phyloP scores from a whole-genome alignment of 2,329 filamentous ascomycete species.

The Penicillium sumatraense region DNA sequence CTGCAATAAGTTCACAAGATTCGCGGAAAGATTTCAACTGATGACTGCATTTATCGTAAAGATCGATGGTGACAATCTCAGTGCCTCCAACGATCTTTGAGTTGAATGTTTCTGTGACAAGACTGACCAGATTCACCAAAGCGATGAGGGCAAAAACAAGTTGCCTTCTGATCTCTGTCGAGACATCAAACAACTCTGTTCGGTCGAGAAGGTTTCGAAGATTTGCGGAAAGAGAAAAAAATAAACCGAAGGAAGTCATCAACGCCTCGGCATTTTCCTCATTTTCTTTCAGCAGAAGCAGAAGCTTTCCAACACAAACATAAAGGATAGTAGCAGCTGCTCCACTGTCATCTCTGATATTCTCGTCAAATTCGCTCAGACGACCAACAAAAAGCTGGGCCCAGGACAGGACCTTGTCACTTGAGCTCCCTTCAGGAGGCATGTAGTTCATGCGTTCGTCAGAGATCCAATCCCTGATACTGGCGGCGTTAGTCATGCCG shows the following conservation, averaged over 20 bases:
- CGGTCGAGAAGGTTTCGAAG: slow-evolving; percentile 51
- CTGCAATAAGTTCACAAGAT: slow-evolving; percentile 40
- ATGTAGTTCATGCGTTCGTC: slow-evolving; percentile 44
- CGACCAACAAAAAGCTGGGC: slow-evolving; percentile 46
- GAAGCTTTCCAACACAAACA: slow-evolving; percentile 15
- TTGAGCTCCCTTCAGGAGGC: slow-evolving; percentile 46
- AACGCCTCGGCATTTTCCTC: slow-evolving; percentile 42
- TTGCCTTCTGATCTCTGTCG: slow-evolving; percentile 54
- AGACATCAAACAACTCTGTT: slow-evolving; percentile 51
- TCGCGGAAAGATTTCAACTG: slow-evolving; percentile 43
- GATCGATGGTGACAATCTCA: slow-evolving; percentile 34
- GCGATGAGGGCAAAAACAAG: slow-evolving; percentile 45
- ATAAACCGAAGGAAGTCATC: slow-evolving; percentile 57
- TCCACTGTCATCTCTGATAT: slow-evolving; percentile 48
- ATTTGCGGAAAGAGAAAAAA: slow-evolving; percentile 56
- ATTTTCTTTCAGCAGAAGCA: too few species aligned
- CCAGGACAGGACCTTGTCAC: slow-evolving; percentile 48
- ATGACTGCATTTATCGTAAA: slow-evolving; percentile 43
- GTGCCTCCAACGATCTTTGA: slow-evolving; percentile 31
- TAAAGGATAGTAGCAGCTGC: slow-evolving; percentile 53
- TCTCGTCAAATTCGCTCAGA: slow-evolving; percentile 42
- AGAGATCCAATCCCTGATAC: slow-evolving; percentile 44
- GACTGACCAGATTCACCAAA: slow-evolving; percentile 30
- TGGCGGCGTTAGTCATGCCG: slow-evolving; percentile 28
- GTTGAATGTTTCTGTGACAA: slow-evolving; percentile 44